These are phyloP conservation scores for Pisolithus tinctorius DNA, from an alignment of 768 basidiomycete species.

Conservation along the genomic window DNA sequence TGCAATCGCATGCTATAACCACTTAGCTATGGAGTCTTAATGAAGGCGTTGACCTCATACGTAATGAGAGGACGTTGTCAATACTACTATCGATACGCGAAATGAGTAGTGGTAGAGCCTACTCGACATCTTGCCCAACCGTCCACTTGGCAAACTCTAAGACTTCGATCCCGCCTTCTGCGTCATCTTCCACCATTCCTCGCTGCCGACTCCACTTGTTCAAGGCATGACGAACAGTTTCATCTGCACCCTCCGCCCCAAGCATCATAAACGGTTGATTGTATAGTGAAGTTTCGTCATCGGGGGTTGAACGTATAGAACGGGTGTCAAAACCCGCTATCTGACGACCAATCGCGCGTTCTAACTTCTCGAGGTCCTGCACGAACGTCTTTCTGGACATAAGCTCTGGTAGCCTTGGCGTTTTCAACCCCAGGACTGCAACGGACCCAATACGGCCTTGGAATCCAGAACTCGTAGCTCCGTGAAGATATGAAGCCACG, in stretches of 20 bases:
- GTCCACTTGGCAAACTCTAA: slow-evolving; percentile 60
- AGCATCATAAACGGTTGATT: slow-evolving; percentile 71
- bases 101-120: background rate
- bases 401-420: slow-evolving; percentile 37
- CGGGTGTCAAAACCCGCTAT: slow-evolving; percentile 76
- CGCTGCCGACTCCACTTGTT: slow-evolving; percentile 48
- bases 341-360: slow-evolving; percentile 77
- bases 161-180: slow-evolving; percentile 29
- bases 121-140: slow-evolving; percentile 40
- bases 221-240: slow-evolving; percentile 31
- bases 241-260: slow-evolving; percentile 40
- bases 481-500: slow-evolving; percentile 57
- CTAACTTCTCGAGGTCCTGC: slow-evolving; percentile 53
- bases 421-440: slow-evolving; percentile 47
- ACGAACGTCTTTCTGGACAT: slow-evolving; percentile 44
- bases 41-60: no score
- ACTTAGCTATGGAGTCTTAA: slow-evolving; percentile 33
- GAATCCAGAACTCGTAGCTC: slow-evolving; percentile 36
- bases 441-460: slow-evolving; percentile 59
- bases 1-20: slow-evolving; percentile 56
- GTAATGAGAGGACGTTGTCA: no score
- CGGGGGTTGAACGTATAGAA: slow-evolving; percentile 32
- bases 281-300: slow-evolving; percentile 53
- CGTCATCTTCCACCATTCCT: slow-evolving; percentile 32
- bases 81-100: background rate